Base-by-base conservation (phyloP, 768 basidiomycete genomes). In the Calocybe indica region DNA sequence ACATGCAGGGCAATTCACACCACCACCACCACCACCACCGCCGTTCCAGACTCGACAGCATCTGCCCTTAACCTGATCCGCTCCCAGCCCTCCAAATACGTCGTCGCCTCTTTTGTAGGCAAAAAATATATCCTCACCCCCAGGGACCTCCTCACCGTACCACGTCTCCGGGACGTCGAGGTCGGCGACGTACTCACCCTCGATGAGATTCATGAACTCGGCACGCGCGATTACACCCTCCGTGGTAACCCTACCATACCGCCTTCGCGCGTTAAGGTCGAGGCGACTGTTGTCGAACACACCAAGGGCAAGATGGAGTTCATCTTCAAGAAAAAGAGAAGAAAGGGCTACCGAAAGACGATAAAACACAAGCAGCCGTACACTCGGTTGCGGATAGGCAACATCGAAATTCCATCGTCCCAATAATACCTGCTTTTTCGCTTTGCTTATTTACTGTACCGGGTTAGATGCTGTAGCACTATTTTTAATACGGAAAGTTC, bases 321-420 rank as follows among this genome's bases (percentile, higher is more conserved):
- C 57, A 88, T 89, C 46, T 81, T 94, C 70, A 96, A 97, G 76
- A 95, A 94, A 74, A 99, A 98, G 75, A 73, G 93, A 69, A 84
- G 96, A 83, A 97, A 98, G 74, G 93, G 95, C 7, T 98, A 98
- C 70, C 82, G 88, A 69, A 90, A 91, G 70, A 92, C 90, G 6
- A 90, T 97, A 54, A 78, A 82, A 63, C 86, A 92, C 66, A 98
- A 97, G 67, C 92, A 93, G 62, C 88, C 86, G 2, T 98, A 89
- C 71, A 98, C 95, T n/a, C 80, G 93, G 61, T 76, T 99, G 49
- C 78, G 94, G 44, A 87, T 99, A 54, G 92, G 93, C 13, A 76
- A 85, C 40, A 92, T 99, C 54, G 71, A 76, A 42, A 65, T 78
- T 55, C 62, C 58, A 50, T 48, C 55, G 52, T n/a, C 50, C 37